Evolutionary conservation across 345 rosid genomes (phyloP).

Genomic region (Odontarrhena argentea): DNA sequence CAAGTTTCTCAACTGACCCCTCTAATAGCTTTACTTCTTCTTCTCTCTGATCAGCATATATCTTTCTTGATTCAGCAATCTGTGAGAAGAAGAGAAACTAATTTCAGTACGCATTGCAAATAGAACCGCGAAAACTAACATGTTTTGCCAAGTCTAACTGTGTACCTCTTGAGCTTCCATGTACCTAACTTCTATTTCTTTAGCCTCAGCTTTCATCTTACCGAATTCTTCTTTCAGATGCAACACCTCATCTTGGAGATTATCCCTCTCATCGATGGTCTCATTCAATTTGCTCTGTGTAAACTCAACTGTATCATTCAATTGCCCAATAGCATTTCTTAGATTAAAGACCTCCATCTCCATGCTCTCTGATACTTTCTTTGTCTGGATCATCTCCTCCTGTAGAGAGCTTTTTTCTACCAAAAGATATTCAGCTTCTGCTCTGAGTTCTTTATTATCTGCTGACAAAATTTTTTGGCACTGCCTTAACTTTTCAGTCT

Average conservation of each 20-base stretch:
- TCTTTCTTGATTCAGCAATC: conserved; percentile 76
- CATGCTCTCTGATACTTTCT: conserved; percentile 59
- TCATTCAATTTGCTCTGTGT: conserved; percentile 54
- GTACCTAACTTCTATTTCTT: conserved; percentile 66
- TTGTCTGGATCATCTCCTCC: conserved; percentile 59
- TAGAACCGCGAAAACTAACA: conserved; percentile 3
- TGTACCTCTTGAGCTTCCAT: conserved; percentile 72
- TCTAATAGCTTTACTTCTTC: conserved; percentile 84
- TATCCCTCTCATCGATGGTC: conserved; percentile 61
- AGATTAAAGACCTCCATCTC: conserved; percentile 67
- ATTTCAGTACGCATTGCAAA: conserved; percentile 24
- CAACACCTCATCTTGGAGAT: conserved; percentile 56
- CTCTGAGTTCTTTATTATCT: conserved; percentile 61
- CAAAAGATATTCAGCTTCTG: conserved; percentile 50
- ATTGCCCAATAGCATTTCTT: conserved; percentile 56
- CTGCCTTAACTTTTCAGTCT: conserved; percentile 47
- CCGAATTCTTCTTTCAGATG: conserved; percentile 62
- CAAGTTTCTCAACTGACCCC: conserved; percentile 91
- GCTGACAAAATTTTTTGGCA: conserved; percentile 39
- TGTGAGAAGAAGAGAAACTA: conserved; percentile 37
- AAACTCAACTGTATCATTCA: conserved; percentile 59
- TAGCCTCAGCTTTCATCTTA: conserved; percentile 55
- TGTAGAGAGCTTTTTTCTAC: conserved; percentile 53
- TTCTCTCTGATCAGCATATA: conserved; percentile 77
- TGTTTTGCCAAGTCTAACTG: conserved; percentile 14